Evolutionary conservation across 73 alveolate species (phyloP).

Genomic region (Tetrahymena malaccensis): DNA sequence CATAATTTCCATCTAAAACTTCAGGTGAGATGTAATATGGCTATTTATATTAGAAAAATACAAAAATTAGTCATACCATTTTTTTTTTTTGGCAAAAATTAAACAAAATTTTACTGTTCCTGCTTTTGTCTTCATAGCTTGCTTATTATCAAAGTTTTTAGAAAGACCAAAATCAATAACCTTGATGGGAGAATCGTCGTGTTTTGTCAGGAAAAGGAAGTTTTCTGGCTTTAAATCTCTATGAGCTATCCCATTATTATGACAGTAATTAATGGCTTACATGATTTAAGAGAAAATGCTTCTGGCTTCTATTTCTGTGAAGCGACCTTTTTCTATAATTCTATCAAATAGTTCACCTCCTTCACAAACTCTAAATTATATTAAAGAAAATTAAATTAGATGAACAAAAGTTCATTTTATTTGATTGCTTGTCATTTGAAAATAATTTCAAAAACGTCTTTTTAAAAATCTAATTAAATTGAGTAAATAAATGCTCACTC

Average conservation of each 20-base stretch:
- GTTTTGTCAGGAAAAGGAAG: slow-evolving; percentile 60
- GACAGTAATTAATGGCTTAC: slow-evolving; percentile 67
- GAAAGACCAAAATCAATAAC: slow-evolving; percentile 85
- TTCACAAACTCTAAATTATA: slow-evolving; percentile 7
- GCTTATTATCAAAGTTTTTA: slow-evolving; percentile 39
- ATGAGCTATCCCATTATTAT: slow-evolving; percentile 68
- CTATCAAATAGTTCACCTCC: slow-evolving; percentile 55
- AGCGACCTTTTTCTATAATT: slow-evolving; percentile 55
- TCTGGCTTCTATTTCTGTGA: slow-evolving; percentile 79
- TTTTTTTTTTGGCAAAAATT: neutral
- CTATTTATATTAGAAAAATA: neutral
- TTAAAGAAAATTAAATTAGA: neutral
- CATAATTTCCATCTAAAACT: slow-evolving; percentile 45
- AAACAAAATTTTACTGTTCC: slow-evolving; percentile 42
- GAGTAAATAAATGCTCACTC: slow-evolving; percentile 3
- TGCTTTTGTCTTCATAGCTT: slow-evolving; percentile 59
- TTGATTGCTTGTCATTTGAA: neutral
- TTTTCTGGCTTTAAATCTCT: slow-evolving; percentile 91
- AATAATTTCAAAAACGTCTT: neutral
- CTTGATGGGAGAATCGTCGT: slow-evolving; percentile 57
- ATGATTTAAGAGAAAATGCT: slow-evolving; percentile 56
- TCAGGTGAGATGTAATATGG: slow-evolving; percentile 69
- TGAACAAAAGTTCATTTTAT: neutral
- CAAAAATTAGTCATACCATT: neutral
- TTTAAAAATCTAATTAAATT: too few relatives aligned